Evolutionary conservation across 371 early-diverging fungal species (phyloP).

Genomic region (Mucor sp.): DNA sequence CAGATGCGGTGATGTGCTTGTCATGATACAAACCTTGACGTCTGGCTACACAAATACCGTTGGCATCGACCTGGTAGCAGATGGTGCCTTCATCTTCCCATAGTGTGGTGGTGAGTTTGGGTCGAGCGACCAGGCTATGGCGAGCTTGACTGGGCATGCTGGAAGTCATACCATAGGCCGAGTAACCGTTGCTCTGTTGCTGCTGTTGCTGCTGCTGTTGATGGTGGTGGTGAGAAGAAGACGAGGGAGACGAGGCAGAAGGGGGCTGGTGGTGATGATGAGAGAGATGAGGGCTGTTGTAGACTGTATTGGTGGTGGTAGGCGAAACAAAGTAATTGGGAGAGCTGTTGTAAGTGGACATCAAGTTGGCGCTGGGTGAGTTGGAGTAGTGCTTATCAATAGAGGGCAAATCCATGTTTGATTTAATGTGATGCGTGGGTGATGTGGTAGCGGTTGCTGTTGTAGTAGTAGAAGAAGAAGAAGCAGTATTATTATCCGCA

Average conservation of each 20-base stretch:
- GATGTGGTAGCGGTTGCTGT: constrained; percentile 1
- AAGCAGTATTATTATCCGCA: background rate
- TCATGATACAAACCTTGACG: constrained; percentile 57
- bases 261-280: background rate
- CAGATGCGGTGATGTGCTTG: constrained; percentile 12
- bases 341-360: constrained; percentile 13
- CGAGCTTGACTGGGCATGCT: constrained; percentile 13
- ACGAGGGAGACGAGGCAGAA: background rate
- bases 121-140: constrained; percentile 40
- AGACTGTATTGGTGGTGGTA: background rate
- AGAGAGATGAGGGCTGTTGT: background rate
- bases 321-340: constrained; percentile 21
- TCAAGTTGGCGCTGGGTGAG: constrained; percentile 1
- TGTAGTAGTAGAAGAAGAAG: constrained; percentile 14
- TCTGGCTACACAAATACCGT: constrained; percentile 80
- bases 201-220: background rate
- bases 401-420: constrained; percentile 2
- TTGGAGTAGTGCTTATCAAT: background rate
- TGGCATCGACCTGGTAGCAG: constrained; percentile 82
- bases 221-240: background rate
- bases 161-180: constrained; percentile 3
- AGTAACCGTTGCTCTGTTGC: background rate
- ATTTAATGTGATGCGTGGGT: background rate
- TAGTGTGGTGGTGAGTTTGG: constrained; percentile 73
- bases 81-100: constrained; percentile 87